A percentile compares a stretch with the other conserved stretches of the same genome.
Conservation (phyloP, 163 green algal genomes). For the Chlamydomonas reinhardtii region DNA sequence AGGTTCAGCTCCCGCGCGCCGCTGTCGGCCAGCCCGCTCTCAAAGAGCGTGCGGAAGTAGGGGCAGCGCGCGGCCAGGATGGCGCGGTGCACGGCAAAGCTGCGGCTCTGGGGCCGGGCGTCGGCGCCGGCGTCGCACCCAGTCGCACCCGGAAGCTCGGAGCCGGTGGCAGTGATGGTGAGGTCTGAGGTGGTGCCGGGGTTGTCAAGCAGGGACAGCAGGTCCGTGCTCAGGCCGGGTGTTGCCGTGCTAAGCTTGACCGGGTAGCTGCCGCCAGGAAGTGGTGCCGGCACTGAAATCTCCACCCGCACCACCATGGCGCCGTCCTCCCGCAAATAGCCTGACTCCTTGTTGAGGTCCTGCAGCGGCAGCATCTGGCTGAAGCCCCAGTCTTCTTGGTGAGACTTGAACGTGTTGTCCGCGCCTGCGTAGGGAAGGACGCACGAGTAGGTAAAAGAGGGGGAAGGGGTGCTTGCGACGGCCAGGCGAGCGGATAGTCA, state of each 20-base stretch:
- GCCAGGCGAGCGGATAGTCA: no score
- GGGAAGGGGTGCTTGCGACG: no score
- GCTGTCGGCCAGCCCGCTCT: not conserved
- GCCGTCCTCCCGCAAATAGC: conserved; percentile 54
- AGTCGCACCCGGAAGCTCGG: no score
- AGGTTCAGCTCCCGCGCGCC: not conserved
- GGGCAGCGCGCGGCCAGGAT: no score
- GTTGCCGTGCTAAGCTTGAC: not conserved
- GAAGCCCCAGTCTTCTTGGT: conserved; percentile 96
- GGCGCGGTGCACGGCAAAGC: not conserved
- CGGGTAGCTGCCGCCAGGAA: not conserved
- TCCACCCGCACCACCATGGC: conserved; percentile 60
- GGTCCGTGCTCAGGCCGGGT: not conserved
- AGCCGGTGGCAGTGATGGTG: not conserved
- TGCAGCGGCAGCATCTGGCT: conserved; percentile 60
- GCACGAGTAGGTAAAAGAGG: no score
- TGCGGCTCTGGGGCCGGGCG: no score
- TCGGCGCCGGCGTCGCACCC: no score
- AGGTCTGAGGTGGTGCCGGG: not conserved
- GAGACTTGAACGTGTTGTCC: conserved; percentile 82
- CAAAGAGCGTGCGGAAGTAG: conserved; percentile 17
- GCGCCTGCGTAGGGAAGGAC: no score
- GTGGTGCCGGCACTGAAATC: no score
- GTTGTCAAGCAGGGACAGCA: not conserved
- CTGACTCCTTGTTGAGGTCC: conserved; percentile 23